Conservation (phyloP, 2,329 filamentous ascomycete genomes). For the Hypoxylon rubiginosum region DNA sequence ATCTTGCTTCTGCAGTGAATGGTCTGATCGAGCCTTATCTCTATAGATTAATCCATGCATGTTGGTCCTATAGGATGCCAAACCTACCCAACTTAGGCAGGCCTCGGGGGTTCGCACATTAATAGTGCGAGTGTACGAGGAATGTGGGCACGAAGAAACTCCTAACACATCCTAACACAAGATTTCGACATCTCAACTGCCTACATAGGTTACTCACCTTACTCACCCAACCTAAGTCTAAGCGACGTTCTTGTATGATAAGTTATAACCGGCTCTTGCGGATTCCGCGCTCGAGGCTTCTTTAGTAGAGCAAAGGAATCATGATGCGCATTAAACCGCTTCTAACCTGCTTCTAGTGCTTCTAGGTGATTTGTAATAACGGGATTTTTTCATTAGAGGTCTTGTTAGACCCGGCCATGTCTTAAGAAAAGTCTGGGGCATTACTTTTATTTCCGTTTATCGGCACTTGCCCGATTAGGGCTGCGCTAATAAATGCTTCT, state of each 20-base stretch:
- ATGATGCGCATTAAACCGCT: no score
- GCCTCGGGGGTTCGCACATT: not conserved
- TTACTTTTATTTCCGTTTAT: not conserved
- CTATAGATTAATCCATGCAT: slow-evolving; percentile 6
- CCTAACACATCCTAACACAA: not conserved
- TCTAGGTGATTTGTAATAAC: not conserved
- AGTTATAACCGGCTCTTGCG: not conserved
- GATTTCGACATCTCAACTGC: not conserved
- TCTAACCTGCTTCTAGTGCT: not conserved
- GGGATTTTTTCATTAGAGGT: not conserved
- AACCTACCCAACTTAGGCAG: slow-evolving; percentile 1
- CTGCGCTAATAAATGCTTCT: not conserved
- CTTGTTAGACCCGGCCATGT: not conserved
- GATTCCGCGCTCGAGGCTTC: not conserved
- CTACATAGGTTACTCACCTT: not conserved
- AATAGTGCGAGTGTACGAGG: not conserved
- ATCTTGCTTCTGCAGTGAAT: slow-evolving; percentile 5
- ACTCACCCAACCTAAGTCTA: not conserved
- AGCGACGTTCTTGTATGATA: not conserved
- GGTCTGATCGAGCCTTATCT: slow-evolving; percentile 12
- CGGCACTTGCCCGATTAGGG: not conserved
- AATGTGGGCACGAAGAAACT: not conserved
- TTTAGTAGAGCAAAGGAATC: no score
- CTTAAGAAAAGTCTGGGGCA: not conserved
- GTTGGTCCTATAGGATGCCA: not conserved